Evolutionary conservation across 805 yeast species (phyloP).

Genomic region (Brettanomyces anomalus): DNA sequence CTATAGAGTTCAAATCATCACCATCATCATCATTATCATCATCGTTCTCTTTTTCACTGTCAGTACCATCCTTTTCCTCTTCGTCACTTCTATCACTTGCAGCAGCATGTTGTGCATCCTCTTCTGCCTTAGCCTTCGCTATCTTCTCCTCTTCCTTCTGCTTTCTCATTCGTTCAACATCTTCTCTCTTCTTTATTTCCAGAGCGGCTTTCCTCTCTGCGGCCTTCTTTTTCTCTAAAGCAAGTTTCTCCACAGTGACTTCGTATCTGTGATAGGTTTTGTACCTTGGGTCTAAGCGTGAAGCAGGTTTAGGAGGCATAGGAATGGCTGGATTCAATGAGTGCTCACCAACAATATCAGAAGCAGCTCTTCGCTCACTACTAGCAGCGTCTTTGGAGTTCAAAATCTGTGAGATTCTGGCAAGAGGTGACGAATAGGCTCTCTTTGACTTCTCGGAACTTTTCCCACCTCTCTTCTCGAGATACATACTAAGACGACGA

Average conservation of each 20-base stretch:
- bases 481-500: conserved; percentile 6
- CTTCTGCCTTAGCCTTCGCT: conserved; percentile 5
- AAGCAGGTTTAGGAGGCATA: conserved; percentile 46
- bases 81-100: conserved; percentile 6
- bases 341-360: conserved; percentile 25
- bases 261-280: conserved; percentile 37
- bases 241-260: conserved; percentile 21
- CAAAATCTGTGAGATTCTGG: conserved; percentile 29
- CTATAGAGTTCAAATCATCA: neutral
- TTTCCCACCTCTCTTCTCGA: neutral
- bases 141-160: conserved; percentile 5
- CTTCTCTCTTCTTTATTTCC: conserved; percentile 12
- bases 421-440: conserved; percentile 23
- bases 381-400: conserved; percentile 37
- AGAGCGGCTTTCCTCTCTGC: conserved; percentile 5
- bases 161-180: conserved; percentile 6
- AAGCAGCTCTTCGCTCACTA: conserved; percentile 37
- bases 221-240: conserved; percentile 18
- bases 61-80: conserved; percentile 3
- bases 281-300: conserved; percentile 50
- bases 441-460: conserved; percentile 15
- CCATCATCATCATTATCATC: conserved; percentile 24
- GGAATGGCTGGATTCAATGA: conserved; percentile 10
- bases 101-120: conserved; percentile 2
- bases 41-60: conserved; percentile 29